Evolutionary conservation across 202 grass and related monocot genomes (phyloP), one percentile per base, ranked within the genome.

Genomic region (Alloteropsis angusta): DNA sequence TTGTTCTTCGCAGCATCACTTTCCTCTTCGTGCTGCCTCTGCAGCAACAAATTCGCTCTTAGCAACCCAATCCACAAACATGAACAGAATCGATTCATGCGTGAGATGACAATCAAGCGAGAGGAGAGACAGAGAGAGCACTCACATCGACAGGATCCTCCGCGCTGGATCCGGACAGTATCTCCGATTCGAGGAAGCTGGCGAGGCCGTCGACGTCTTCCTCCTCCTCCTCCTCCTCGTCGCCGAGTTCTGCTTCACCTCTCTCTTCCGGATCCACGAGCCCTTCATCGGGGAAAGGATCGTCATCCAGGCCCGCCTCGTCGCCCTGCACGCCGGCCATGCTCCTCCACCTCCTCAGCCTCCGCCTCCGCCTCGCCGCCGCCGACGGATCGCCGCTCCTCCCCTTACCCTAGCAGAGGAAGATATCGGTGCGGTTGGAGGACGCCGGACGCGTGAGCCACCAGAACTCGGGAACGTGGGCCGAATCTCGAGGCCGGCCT

Each of bases 181-280:
- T 93, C 88, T 99, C 86, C 12, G 86, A 96, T 18, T 99, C 92
- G 47, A 99, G 85, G 75, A 99, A 91, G 79, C 76, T 85, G 10
- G 88, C 86, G 26, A 99, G 96, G 38, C 87, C 75, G 30, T 87
- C 92, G 63, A 93, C 86, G 72, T 93, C 96, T 14, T 87, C 87
- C 7, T 92, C 96, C 17, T 87, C 87, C 7, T 92, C 91, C 37
- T 77, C 82, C 41, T 15, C 23, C 41, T 54, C 41, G 55, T 46
- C 65, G 80, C 3, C 13, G 60, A 46, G 1, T 9, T 58, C 64
- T 0, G 1, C 13, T 19, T 52, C 71, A 17, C 1, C 63, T 48
- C 5, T 57, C 0, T 77, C 77, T 15, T 63, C 65, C 13, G 7
- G 34, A 81, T 48, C 57, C 45, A 43, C 35, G 1, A 1, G 4